A percentile compares a stretch with the other conserved stretches of the same genome.
Conservation (phyloP, 2,329 filamentous ascomycete species). For the Parastagonospora nodorum region DNA sequence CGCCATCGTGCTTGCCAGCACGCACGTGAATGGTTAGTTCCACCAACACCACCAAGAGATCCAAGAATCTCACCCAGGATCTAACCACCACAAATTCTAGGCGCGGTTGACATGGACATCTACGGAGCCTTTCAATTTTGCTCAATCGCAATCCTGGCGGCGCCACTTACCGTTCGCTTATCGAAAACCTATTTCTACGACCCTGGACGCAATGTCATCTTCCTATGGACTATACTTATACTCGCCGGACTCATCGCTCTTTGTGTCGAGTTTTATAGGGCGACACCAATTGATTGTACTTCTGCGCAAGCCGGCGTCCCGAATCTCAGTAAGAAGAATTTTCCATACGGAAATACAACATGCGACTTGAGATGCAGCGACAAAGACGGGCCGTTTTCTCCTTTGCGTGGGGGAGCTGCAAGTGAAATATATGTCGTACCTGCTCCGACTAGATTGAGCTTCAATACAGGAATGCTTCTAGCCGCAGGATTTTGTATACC, state of each 20-base stretch:
- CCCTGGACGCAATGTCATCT: constrained; percentile 68
- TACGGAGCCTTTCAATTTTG: constrained; percentile 72
- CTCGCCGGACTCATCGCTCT: constrained; percentile 66
- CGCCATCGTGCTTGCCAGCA: constrained; percentile 63
- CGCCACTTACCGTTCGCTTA: constrained; percentile 64
- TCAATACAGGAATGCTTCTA: constrained; percentile 64
- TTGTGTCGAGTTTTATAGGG: constrained; percentile 68
- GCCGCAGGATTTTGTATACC: constrained; percentile 69
- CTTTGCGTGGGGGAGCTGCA: constrained; percentile 59
- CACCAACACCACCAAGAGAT: constrained; percentile 3
- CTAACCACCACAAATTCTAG: constrained; percentile 43
- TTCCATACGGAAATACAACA: constrained; percentile 50
- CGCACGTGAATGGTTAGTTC: constrained; percentile 63
- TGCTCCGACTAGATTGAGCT: constrained; percentile 60
- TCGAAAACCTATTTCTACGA: constrained; percentile 69
- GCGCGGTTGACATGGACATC: constrained; percentile 69
- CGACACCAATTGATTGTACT: constrained; percentile 51
- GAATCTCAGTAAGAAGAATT: constrained; percentile 46
- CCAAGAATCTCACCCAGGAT: constrained; percentile 9
- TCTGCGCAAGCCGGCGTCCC: constrained; percentile 47
- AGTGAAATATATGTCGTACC: constrained; percentile 69
- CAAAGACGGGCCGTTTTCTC: constrained; percentile 57
- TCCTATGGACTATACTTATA: constrained; percentile 67
- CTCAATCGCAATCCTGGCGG: constrained; percentile 67
- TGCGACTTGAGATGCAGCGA: constrained; percentile 58